Evolutionary conservation across 768 basidiomycete species (phyloP), one percentile per base, ranked within the genome.

Genomic region (Crucibulum laeve): DNA sequence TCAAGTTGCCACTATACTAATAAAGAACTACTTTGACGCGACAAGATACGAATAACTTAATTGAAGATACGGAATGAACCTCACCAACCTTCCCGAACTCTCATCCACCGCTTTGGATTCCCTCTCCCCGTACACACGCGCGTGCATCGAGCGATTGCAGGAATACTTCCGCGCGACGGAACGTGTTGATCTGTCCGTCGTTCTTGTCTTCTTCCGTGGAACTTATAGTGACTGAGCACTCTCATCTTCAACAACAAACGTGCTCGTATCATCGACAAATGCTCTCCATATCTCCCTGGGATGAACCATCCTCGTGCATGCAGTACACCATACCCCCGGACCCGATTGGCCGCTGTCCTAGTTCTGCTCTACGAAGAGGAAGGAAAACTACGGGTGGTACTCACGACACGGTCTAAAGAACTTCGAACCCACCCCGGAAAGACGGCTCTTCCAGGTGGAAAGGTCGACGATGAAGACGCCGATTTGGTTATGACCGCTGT

Each of bases 381-480:
- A 1, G 80, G 74, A 10, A 64, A 73, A 35, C 64, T 92, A 4
- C 74, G 80, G n/a, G 88, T 92, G 2, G 65, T 91, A 15, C 67
- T 92, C 38, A 92, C 91, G 0, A 92, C 90, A 3, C 77, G 91
- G 13, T 86, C 87, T 3, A 88, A 85, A 57, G 56, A 61, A 4
- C 70, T 89, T 4, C 70, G 83, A 18, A 73, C 79, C 0, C 84
- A 89, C 54, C 80, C 84, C 1, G 87, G 84, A 13, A 77, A 89
- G 54, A 87, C 87, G 1, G 89, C 90, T 1, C 60, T 92, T 0
- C 91, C 91, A 0, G 91, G 91, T 13, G 91, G 91, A 3, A 87
- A 83, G 54, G 71, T 75, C 26, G 91, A 93, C 49, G 72, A 76
- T 3, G 68, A 58, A 1, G 91, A 93, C 62, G 50, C 50, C 1